Base-by-base conservation (phyloP, 345 rosid species). In the Moringa oleifera region DNA sequence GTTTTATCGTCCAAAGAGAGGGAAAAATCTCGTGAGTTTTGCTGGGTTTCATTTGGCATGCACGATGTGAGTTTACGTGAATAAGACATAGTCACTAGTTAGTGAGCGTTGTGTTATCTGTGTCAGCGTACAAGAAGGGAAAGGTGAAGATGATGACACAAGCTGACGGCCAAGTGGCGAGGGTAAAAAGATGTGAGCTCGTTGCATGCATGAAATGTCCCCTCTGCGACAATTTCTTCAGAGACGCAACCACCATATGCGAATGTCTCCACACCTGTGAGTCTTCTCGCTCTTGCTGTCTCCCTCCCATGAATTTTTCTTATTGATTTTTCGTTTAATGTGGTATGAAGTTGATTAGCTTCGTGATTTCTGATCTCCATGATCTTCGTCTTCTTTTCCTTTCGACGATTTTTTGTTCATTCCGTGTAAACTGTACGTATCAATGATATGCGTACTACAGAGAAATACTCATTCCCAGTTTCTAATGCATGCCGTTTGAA, bases 181-280 rank as follows among this genome's bases (percentile, higher is more conserved):
- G 69, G 65, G 70, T 79, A 16, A 46, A 53, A 10, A 76, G 69
- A 28, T 63, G 65, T 58, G 61, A 58, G 71, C 51, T 79, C 0
- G 65, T 45, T 33, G 58, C 79, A 59, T 78, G 81, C 81, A 76
- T 79, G 75, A 79, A 77, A 7, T 79, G 86, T 65, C 78, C 76
- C 53, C 63, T 81, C 18, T 81, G 83, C 60, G 12, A 76, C 53
- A 63, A 74, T 33, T 68, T 81, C 62, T 76, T 76, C 37, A 59
- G 61, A 23, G 74, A 79, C 21, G 82, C 87, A 47, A 79, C 87
- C 63, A 79, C 84, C 70, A 71, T 82, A 61, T 75, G 79, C 19
- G 84, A 77, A 58, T 82, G 87, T 58, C 82, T 82, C 53, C 84
- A 82, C 60, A 71, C 82, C 18, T 82, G 87, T 82, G 15, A 72